A percentile compares a stretch with the other conserved stretches of the same genome.
These are phyloP conservation scores for Ophiocordyceps polyrhachis-furcata DNA, from an alignment of 2,329 filamentous ascomycete genomes.

Conservation along the genomic window DNA sequence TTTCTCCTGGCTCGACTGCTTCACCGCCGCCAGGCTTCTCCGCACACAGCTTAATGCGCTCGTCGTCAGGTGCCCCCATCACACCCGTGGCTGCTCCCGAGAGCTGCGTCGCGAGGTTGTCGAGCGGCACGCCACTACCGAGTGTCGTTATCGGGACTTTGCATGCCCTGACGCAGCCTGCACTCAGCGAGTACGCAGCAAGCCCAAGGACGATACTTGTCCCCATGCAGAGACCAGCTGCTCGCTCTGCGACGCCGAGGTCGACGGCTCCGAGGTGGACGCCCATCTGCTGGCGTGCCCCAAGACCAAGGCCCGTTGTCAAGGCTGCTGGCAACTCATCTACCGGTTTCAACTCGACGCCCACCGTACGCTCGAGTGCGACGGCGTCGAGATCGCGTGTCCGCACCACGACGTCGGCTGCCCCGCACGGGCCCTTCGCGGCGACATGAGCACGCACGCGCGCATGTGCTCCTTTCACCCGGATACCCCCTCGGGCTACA, in stretches of 20 bases:
- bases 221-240: slow-evolving; percentile 34
- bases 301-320: slow-evolving; percentile 28
- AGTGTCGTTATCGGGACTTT: slow-evolving; percentile 36
- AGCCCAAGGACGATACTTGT: slow-evolving; percentile 31
- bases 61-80: slow-evolving; percentile 38
- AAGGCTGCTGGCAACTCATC: slow-evolving; percentile 26
- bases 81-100: slow-evolving; percentile 27
- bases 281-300: slow-evolving; percentile 22
- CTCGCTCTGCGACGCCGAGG: slow-evolving; percentile 29
- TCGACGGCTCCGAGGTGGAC: slow-evolving; percentile 25
- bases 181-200: slow-evolving; percentile 29
- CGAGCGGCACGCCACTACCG: slow-evolving; percentile 33
- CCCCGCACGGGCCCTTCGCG: slow-evolving; percentile 14
- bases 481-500: slow-evolving; percentile 29
- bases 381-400: slow-evolving; percentile 31
- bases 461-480: slow-evolving; percentile 30
- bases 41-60: slow-evolving; percentile 42
- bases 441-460: slow-evolving; percentile 25
- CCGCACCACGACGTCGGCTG: slow-evolving; percentile 18
- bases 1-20: slow-evolving; percentile 19
- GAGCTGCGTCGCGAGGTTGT: slow-evolving; percentile 33
- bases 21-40: slow-evolving; percentile 27
- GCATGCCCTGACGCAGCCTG: slow-evolving; percentile 36
- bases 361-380: slow-evolving; percentile 30
- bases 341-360: slow-evolving; percentile 24